Conservation (phyloP, 352 stramenopile species). For the Phytophthora cryptogea region DNA sequence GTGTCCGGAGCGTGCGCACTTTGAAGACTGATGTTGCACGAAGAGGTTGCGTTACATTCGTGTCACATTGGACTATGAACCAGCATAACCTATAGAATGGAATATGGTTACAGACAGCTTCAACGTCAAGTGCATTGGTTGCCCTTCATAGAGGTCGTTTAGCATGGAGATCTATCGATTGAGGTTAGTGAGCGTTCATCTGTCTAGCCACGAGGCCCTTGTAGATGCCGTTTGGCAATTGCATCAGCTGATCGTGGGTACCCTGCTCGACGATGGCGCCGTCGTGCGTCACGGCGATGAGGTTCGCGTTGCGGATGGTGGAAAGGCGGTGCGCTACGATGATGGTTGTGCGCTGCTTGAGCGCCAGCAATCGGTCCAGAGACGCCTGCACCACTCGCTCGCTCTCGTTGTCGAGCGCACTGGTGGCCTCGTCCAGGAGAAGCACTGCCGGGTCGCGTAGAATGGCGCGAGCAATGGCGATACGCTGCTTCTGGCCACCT, state of each 20-base stretch:
- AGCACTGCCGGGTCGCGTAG: conserved; percentile 37
- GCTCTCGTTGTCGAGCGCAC: conserved; percentile 43
- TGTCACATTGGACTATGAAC: conserved; percentile 5
- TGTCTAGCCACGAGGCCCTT: conserved; percentile 42
- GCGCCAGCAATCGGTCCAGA: conserved; percentile 32
- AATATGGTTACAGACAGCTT: conserved; percentile 24
- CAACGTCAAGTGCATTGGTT: conserved; percentile 4
- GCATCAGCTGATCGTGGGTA: conserved; percentile 74
- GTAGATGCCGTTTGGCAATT: conserved; percentile 53
- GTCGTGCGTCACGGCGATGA: conserved; percentile 41
- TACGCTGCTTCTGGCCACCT: conserved; percentile 43
- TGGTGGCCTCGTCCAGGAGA: conserved; percentile 40
- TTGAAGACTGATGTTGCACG: conserved; percentile 1
- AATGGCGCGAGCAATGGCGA: conserved; percentile 41
- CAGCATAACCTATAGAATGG: conserved; percentile 12
- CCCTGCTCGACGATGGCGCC: conserved; percentile 43
- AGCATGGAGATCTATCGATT: too few relatives aligned
- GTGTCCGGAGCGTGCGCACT: conserved; percentile 17
- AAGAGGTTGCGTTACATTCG: conserved; percentile 9
- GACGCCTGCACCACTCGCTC: conserved; percentile 43
- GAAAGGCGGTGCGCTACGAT: conserved; percentile 42
- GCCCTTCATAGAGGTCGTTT: conserved; percentile 5
- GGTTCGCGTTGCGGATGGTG: conserved; percentile 39
- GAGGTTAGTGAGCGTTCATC: conserved; percentile 31
- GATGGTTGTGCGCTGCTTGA: conserved; percentile 44